Base-by-base conservation (phyloP, 768 basidiomycete genomes). In the Termitomyces titanicus region DNA sequence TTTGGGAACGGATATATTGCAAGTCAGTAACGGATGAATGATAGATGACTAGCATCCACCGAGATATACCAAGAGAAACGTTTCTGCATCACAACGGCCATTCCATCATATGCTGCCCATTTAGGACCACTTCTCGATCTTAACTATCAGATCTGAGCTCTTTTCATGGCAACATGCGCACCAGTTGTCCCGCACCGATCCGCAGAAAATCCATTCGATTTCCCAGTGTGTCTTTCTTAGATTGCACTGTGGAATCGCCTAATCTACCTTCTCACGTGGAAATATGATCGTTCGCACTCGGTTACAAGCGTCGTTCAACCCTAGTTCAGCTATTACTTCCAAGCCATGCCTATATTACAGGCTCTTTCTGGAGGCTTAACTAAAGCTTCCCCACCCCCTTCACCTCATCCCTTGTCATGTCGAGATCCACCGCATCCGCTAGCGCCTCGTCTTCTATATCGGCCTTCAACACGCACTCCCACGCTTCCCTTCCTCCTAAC, bases 121-220 rank as follows among this genome's bases (percentile, higher is more conserved):
- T 58, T 55, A 49, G 56, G 59, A 57, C 45, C 48, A 47, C 59
- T 58, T 61, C 63, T 55, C 47, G 56, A 60, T 62, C 66, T 62
- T 57, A 37, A 56, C 24, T 44, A 55, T 55, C 53, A 62, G 61
- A 65, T 67, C 63, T 58, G 63, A 61, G 61, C 54, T 56, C 62
- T 63, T 50, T 51, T 64, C 64, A 60, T 70, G 58, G 64, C 63
- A 70, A 70, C 68, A 67, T 49, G 63, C 64, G 54, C 63, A 59
- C 54, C 47, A 48, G 51, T 59, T 57, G 56, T 71, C 66, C 60
- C 58, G 59, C 61, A 64, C 51, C 69, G 72, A 73, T 74, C 73
- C 73, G 73, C 72, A 71, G 66, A 71, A 71, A 70, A 65, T 62
- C 69, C 66, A 70, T 59, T 57, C 53, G 50, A 51, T 56, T 63